These are phyloP conservation scores for Pestalotiopsis fici DNA, from an alignment of 2,329 filamentous ascomycete genomes.

Conservation along the genomic window DNA sequence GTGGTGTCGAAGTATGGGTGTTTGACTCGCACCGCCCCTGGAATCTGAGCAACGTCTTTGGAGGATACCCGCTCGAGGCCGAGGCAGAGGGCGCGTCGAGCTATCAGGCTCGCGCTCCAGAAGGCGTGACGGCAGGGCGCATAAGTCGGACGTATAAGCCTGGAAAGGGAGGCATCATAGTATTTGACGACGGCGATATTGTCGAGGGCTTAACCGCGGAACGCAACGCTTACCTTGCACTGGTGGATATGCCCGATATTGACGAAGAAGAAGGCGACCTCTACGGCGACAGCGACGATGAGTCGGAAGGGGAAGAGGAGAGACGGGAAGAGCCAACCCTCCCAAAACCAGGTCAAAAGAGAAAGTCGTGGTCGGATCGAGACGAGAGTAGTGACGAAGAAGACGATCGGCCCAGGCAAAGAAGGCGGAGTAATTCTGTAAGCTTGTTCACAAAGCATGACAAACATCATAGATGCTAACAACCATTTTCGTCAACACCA, in stretches of 20 bases:
- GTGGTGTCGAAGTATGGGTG: slow-evolving; percentile 93
- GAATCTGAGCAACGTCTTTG: slow-evolving; percentile 94
- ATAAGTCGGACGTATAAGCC: slow-evolving; percentile 73
- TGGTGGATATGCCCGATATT: slow-evolving; percentile 88
- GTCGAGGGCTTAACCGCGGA: slow-evolving; percentile 77
- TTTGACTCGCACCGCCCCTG: slow-evolving; percentile 89
- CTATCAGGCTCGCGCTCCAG: slow-evolving; percentile 53
- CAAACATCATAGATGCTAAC: slow-evolving; percentile 21
- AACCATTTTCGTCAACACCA: slow-evolving; percentile 54
- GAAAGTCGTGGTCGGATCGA: slow-evolving; percentile 76
- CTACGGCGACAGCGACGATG: slow-evolving; percentile 57
- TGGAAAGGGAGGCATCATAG: slow-evolving; percentile 83
- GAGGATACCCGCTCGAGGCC: slow-evolving; percentile 63
- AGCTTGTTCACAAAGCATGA: slow-evolving; percentile 29
- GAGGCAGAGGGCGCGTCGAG: slow-evolving; percentile 46
- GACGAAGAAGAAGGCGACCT: slow-evolving; percentile 75
- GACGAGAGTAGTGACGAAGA: slow-evolving; percentile 73
- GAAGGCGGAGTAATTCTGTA: slow-evolving; percentile 87
- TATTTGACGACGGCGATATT: slow-evolving; percentile 96
- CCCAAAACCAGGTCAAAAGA: slow-evolving; percentile 61
- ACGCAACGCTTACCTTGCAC: slow-evolving; percentile 79
- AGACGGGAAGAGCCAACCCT: slow-evolving; percentile 56
- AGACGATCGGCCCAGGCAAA: slow-evolving; percentile 74
- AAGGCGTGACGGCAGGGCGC: slow-evolving; percentile 72
- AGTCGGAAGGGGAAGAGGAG: slow-evolving; percentile 59